Conservation (phyloP, 129 eudicot genomes). For the Logfia minima region DNA sequence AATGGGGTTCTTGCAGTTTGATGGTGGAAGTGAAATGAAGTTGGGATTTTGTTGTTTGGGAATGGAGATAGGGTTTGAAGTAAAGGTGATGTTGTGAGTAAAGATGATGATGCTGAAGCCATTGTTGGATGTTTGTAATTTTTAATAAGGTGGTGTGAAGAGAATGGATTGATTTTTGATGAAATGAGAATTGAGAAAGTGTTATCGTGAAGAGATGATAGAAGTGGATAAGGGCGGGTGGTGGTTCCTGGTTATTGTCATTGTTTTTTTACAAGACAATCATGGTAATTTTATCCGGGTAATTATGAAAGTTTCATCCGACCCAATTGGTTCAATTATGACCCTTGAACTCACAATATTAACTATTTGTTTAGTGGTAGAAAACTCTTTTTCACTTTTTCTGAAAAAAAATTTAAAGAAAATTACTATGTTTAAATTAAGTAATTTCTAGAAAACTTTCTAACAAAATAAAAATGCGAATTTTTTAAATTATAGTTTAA, state of each 20-base stretch:
- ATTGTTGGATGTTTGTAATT: slow-evolving; percentile 16
- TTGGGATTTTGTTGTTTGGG: slow-evolving; percentile 20
- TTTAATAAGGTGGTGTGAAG: background rate
- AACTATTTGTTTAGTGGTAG: no score
- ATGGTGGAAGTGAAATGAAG: slow-evolving; percentile 24
- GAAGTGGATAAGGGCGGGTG: slow-evolving; percentile 36
- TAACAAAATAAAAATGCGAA: no score
- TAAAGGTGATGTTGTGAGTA: slow-evolving; percentile 33
- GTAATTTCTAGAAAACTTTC: no score
- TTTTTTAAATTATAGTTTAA: no score
- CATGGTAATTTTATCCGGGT: background rate
- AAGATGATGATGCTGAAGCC: slow-evolving; percentile 27
- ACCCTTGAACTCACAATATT: no score
- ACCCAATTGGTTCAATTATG: background rate
- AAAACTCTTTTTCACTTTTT: no score
- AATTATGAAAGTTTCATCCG: background rate
- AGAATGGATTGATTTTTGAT: slow-evolving; percentile 19
- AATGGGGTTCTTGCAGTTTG: slow-evolving; percentile 23
- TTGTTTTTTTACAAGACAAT: background rate
- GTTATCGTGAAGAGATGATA: slow-evolving; percentile 27
- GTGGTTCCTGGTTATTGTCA: background rate
- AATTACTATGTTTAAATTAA: no score
- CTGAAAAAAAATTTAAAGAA: no score
- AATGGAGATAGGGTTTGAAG: slow-evolving; percentile 35
- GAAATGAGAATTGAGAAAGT: background rate